Conservation (phyloP, 768 basidiomycete species). For the Butyriboletus loyo region DNA sequence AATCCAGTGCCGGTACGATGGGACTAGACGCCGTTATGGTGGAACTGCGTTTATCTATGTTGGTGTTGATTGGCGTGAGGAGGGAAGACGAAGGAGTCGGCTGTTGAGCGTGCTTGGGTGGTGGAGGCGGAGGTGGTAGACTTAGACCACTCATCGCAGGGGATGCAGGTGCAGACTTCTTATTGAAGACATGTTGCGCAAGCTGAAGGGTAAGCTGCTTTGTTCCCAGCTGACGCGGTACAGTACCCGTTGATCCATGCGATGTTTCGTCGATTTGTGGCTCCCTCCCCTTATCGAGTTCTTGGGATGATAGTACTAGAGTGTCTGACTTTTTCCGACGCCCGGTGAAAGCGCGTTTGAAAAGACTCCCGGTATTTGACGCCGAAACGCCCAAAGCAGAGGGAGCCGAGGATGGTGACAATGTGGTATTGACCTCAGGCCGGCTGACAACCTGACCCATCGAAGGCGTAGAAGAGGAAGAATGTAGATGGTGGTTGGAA, state of each 20-base stretch:
- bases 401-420: conserved; percentile 29
- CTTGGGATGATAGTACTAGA: conserved; percentile 17
- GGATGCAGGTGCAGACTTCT: conserved; percentile 33
- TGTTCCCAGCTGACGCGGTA: conserved; percentile 27
- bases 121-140: conserved; percentile 35
- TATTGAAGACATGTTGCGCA: conserved; percentile 48
- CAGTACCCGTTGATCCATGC: conserved; percentile 7
- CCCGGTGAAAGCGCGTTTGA: conserved; percentile 31
- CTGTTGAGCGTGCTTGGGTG: conserved; percentile 36
- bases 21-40: conserved; percentile 53
- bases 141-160: conserved; percentile 31
- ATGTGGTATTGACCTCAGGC: conserved; percentile 23
- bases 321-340: conserved; percentile 34
- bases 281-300: conserved; percentile 21
- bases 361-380: conserved; percentile 24
- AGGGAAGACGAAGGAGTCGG: conserved; percentile 19
- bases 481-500: conserved; percentile 22
- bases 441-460: conserved; percentile 37
- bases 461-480: conserved; percentile 26
- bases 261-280: conserved; percentile 18
- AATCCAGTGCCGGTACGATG: conserved; percentile 57
- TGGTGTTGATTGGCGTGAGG: conserved; percentile 20
- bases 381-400: conserved; percentile 20
- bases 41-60: conserved; percentile 42
- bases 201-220: conserved; percentile 40